phyloP scores from a whole-genome alignment of 495 filamentous ascomycete genomes.

The Penicillium chermesinum region DNA sequence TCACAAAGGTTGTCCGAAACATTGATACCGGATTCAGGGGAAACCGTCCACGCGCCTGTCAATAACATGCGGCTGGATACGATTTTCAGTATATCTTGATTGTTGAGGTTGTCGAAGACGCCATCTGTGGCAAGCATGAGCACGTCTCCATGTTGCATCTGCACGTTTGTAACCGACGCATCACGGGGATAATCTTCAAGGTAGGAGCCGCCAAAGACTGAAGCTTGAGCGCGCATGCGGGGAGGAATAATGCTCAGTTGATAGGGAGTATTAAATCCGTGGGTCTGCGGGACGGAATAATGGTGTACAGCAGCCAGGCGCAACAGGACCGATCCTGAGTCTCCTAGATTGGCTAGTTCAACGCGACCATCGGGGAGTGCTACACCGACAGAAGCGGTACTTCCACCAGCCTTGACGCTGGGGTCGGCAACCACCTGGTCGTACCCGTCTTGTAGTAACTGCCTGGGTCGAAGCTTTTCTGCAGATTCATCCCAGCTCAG shows the following conservation, averaged over 20 bases:
- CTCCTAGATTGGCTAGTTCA: constrained; percentile 91
- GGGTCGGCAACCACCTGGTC: constrained; percentile 69
- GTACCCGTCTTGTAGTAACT: constrained; percentile 79
- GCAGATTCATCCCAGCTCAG: constrained; percentile 38
- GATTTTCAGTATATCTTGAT: constrained; percentile 77
- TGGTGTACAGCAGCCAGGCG: constrained; percentile 77
- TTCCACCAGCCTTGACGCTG: constrained; percentile 72
- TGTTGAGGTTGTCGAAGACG: constrained; percentile 94
- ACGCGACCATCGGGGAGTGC: constrained; percentile 63
- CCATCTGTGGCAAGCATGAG: constrained; percentile 90
- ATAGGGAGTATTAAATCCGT: constrained; percentile 96
- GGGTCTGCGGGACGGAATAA: constrained; percentile 80
- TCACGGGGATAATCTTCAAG: constrained; percentile 78
- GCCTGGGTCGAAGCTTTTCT: constrained; percentile 54
- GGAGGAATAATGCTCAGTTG: constrained; percentile 87
- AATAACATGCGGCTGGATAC: constrained; percentile 69
- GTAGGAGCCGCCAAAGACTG: constrained; percentile 73
- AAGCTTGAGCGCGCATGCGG: constrained; percentile 66
- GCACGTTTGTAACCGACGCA: constrained; percentile 69
- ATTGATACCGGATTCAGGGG: constrained; percentile 46
- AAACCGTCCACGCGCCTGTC: constrained; percentile 67
- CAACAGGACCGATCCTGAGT: constrained; percentile 90
- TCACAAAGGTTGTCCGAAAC: constrained; percentile 51
- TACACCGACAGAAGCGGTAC: constrained; percentile 82
- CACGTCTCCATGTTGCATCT: constrained; percentile 83